These are phyloP conservation scores for Saturnispora gosingensis DNA, from an alignment of 805 yeast genomes.

Conservation along the genomic window DNA sequence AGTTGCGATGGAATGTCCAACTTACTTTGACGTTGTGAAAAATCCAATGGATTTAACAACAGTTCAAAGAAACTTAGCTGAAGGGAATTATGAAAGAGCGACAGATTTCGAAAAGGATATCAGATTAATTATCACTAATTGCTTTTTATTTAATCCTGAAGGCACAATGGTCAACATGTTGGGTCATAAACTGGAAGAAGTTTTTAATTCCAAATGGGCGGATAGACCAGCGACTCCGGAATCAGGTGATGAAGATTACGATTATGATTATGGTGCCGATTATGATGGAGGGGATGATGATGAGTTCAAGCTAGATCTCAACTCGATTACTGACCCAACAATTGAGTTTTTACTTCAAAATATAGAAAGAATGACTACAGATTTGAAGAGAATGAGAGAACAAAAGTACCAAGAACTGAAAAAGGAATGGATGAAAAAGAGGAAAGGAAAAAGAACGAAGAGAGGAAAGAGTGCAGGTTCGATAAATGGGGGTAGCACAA, in stretches of 20 bases:
- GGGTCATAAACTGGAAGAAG: constrained; percentile 86
- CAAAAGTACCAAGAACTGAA: constrained; percentile 61
- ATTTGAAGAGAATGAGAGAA: constrained; percentile 71
- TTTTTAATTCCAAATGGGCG: constrained; percentile 82
- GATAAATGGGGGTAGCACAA: constrained; percentile 2
- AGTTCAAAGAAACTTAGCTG: constrained; percentile 65
- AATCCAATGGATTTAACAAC: constrained; percentile 95
- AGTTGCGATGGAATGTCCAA: constrained; percentile 85
- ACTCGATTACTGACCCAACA: constrained; percentile 77
- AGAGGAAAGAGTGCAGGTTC: constrained; percentile 10
- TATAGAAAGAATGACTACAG: constrained; percentile 73
- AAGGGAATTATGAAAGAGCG: constrained; percentile 81
- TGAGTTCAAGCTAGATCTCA: constrained; percentile 49
- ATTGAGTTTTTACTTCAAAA: constrained; percentile 84
- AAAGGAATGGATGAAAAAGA: constrained; percentile 50
- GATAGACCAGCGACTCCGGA: constrained; percentile 65
- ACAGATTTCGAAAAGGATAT: constrained; percentile 83
- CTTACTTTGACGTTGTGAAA: constrained; percentile 77
- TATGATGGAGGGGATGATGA: constrained; percentile 32
- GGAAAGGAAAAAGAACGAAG: constrained; percentile 21
- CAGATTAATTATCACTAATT: constrained; percentile 74
- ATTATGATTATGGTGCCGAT: constrained; percentile 24
- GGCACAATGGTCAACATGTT: constrained; percentile 93
- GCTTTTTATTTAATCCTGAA: constrained; percentile 89
- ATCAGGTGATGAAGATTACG: constrained; percentile 36